Conservation (phyloP, 2,329 filamentous ascomycete species). For the Cytospora paraplurivora region DNA sequence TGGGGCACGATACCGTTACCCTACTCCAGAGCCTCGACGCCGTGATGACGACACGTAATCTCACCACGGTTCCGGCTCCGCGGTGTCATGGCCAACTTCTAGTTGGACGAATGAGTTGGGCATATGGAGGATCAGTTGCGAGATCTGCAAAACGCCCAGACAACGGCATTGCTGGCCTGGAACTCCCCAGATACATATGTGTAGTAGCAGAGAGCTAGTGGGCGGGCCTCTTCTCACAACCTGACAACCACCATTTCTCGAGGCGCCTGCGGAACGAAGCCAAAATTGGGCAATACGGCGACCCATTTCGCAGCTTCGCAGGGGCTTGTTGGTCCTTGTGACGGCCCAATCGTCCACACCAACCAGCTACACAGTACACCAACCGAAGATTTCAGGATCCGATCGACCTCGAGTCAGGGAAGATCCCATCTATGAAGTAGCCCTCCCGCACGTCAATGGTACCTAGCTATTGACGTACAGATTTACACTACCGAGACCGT, state of each 20-base stretch:
- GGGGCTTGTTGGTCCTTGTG: constrained; percentile 16
- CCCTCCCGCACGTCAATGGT: constrained; percentile 23
- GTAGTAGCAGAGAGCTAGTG: neutral
- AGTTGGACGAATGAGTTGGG: neutral
- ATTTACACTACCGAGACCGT: constrained; percentile 16
- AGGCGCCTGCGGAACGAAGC: neutral
- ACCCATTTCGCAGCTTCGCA: neutral
- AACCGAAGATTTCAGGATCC: constrained; percentile 19
- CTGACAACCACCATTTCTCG: neutral
- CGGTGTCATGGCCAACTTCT: neutral
- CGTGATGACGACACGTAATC: constrained; percentile 1
- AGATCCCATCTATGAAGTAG: constrained; percentile 21
- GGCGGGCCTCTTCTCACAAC: neutral
- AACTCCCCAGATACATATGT: neutral
- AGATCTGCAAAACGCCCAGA: neutral
- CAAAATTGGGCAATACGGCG: neutral
- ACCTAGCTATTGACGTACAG: neutral
- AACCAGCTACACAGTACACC: neutral
- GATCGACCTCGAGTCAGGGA: constrained; percentile 21
- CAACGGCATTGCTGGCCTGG: neutral
- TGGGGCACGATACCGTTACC: neutral
- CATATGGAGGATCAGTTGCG: neutral
- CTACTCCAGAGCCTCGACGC: neutral
- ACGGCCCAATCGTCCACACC: constrained; percentile 14
- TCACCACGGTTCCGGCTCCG: neutral